Evolutionary conservation across 441 rosid genomes (phyloP), one percentile per base, ranked within the genome.

Genomic region (Pelargonium myrrhifolium): DNA sequence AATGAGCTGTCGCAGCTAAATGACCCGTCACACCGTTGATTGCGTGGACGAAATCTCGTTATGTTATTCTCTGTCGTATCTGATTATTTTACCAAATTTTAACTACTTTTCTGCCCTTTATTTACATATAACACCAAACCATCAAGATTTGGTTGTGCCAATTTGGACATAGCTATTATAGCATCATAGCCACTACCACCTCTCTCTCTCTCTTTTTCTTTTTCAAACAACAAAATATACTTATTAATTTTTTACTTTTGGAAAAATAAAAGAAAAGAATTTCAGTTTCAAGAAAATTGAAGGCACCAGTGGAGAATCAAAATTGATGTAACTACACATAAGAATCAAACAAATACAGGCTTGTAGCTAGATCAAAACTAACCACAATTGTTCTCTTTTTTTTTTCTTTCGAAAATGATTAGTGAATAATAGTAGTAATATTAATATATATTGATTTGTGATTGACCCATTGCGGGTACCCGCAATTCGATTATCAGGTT

Each of bases 41-140:
- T 75, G 86, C 88, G 88, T 84, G 81, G 90, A 82, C 83, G 88
- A 79, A 77, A 80, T 39, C 84, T 69, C 70, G 6, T 68, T 53
- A 21, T 7, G 58, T 31, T 58, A 21, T 68, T 68, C 59, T 71
- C 68, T 70, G 62, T 49, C 70, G 28, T 69, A 64, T 72, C 56
- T 66, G 61, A 45, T 45, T 45, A 45, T 45, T 45, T 47, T 60
- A 58, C 78, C 39, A 62, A 20, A 70, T 72, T 71, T 72, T 45
- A 45, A 45, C 14, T 45, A 45, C 51, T 12, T 28, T 28, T 28
- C 31, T 28, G 31, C 31, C 31, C 31, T 28, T 28, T 28, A 28
- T 28, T 28, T 28, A 28, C 31, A 28, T 28, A 28, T 28, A 28
- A 28, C 31, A 28, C 31, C 31, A 28, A 28, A 1, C 31, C 31